Percentiles rank a stretch among this genome's conserved stretches.
Conservation (phyloP, 306 rosid species). For the Vachellia pachyceras region DNA sequence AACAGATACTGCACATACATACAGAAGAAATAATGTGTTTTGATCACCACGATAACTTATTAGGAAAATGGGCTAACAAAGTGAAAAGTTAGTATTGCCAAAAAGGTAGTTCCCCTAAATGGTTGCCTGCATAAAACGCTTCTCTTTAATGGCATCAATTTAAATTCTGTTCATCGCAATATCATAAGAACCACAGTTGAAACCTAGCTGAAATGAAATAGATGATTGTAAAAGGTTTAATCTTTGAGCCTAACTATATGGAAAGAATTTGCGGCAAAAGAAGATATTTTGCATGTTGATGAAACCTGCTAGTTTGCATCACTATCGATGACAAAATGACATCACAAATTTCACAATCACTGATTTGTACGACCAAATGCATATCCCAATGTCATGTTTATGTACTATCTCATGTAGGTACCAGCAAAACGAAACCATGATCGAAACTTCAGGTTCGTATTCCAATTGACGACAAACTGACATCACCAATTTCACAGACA, state of each 20-base stretch:
- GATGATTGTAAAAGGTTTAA: neutral
- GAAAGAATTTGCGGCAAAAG: neutral
- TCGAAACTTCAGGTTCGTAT: neutral
- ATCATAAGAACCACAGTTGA: neutral
- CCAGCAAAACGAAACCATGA: neutral
- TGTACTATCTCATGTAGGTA: neutral
- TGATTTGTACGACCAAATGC: neutral
- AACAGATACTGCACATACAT: neutral
- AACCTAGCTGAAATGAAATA: neutral
- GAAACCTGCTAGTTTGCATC: neutral
- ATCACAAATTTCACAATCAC: neutral
- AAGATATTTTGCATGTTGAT: neutral
- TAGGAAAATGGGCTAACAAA: neutral
- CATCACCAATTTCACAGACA: neutral
- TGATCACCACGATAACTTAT: neutral
- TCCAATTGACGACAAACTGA: neutral
- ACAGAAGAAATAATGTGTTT: conserved; percentile 7
- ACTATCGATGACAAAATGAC: neutral
- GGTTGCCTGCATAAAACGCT: neutral
- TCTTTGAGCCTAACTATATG: neutral
- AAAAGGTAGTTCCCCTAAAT: neutral
- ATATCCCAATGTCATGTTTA: neutral
- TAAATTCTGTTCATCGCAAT: neutral
- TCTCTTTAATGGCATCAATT: neutral
- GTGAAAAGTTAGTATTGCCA: neutral